phyloP scores from a whole-genome alignment of 805 yeast genomes.

The Metschnikowia aberdeeniae region DNA sequence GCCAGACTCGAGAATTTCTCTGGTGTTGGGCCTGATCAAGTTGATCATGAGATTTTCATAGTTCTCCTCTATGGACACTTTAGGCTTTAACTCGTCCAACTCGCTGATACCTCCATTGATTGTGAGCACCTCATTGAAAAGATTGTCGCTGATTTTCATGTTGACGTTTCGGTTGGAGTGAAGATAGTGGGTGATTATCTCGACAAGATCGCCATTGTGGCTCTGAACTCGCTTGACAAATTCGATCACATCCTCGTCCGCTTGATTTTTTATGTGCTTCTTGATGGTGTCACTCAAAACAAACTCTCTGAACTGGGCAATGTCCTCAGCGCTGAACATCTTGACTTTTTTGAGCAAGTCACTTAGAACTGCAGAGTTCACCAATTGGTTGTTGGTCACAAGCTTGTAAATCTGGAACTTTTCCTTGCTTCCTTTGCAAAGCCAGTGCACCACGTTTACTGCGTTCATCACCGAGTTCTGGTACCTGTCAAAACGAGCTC shows the following conservation, averaged over 20 bases:
- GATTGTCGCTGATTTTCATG: slow-evolving; percentile 22
- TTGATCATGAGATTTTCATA: slow-evolving; percentile 36
- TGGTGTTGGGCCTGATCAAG: slow-evolving; percentile 33
- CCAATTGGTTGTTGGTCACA: slow-evolving; percentile 25
- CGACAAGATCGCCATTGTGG: slow-evolving; percentile 4
- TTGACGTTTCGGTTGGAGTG: slow-evolving; percentile 14
- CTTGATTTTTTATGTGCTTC: slow-evolving; percentile 1
- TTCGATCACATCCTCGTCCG: slow-evolving; percentile 9
- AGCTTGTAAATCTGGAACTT: slow-evolving; percentile 32
- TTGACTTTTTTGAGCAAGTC: slow-evolving; percentile 18
- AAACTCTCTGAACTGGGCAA: slow-evolving; percentile 6
- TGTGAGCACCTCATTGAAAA: slow-evolving; percentile 32
- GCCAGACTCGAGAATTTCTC: slow-evolving; percentile 28
- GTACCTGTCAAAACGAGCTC: slow-evolving; percentile 21
- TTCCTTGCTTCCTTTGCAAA: slow-evolving; percentile 19
- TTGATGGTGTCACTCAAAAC: slow-evolving; percentile 8
- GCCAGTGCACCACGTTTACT: slow-evolving; percentile 21
- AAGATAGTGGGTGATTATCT: slow-evolving; percentile 17
- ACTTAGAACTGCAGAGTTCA: slow-evolving; percentile 24
- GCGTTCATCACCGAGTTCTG: slow-evolving; percentile 25
- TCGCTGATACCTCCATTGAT: slow-evolving; percentile 25
- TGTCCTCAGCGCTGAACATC: slow-evolving; percentile 3
- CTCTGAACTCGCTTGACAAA: slow-evolving; percentile 2
- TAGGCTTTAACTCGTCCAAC: slow-evolving; percentile 12
- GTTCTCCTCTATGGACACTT: slow-evolving; percentile 31